Percentiles rank a stretch among this genome's conserved stretches.
phyloP scores from a whole-genome alignment of 164 flowering plant genomes.

The Santalum album region DNA sequence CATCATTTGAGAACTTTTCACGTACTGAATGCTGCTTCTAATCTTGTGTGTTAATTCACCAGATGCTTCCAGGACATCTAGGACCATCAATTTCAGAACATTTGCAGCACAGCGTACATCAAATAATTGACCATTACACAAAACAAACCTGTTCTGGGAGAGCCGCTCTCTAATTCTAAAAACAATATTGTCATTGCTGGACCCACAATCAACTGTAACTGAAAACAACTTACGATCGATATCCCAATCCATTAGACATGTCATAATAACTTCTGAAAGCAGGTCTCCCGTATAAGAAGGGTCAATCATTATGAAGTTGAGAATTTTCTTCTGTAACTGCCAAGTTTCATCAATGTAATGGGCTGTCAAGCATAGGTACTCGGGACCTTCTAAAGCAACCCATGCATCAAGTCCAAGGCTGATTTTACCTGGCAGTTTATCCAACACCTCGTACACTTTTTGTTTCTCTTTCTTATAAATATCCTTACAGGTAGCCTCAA shows the following conservation, averaged over 20 bases:
- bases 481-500: conserved; percentile 3
- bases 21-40: conserved; percentile 24
- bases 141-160: conserved; percentile 25
- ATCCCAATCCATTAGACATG: conserved; percentile 32
- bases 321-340: conserved; percentile 6
- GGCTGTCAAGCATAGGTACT: conserved; percentile 8
- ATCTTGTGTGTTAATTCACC: conserved; percentile 20
- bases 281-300: neutral
- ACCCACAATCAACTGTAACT: conserved; percentile 28
- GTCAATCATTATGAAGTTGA: neutral
- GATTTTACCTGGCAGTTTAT: conserved; percentile 6
- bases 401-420: conserved; percentile 10
- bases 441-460: conserved; percentile 2
- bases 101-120: conserved; percentile 33
- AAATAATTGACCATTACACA: conserved; percentile 31
- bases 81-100: conserved; percentile 28
- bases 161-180: conserved; percentile 30
- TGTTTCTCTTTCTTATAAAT: conserved; percentile 7
- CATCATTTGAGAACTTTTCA: conserved; percentile 24
- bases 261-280: conserved; percentile 4
- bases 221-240: conserved; percentile 38
- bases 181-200: conserved; percentile 21
- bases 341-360: conserved; percentile 12
- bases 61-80: conserved; percentile 25
- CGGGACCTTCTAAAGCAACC: conserved; percentile 3